Evolutionary conservation across 441 rosid species (phyloP).

Genomic region (Geranium incanum): DNA sequence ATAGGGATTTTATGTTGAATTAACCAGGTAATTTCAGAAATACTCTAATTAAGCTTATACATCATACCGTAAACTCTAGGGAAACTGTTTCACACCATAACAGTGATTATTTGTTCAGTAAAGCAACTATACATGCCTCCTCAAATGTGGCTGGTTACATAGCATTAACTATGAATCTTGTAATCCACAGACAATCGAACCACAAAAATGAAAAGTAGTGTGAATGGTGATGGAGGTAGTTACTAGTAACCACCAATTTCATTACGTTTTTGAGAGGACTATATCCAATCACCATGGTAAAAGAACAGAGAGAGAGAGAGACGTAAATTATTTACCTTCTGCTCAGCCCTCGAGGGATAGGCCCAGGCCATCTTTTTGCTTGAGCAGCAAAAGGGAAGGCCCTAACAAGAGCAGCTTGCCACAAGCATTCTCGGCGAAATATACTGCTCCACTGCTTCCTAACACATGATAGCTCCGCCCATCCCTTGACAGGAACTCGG

Average conservation of each 20-base stretch:
- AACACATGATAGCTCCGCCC: conserved; percentile 55
- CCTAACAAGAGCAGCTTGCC: conserved; percentile 68
- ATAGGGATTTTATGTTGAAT: not conserved
- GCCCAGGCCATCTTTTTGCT: conserved; percentile 72
- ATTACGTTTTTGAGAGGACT: not conserved
- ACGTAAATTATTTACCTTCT: conserved; percentile 36
- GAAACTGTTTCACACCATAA: not conserved
- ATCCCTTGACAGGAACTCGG: conserved; percentile 54
- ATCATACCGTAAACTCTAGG: not conserved
- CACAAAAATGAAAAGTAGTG: too few relatives aligned
- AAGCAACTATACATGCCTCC: not conserved
- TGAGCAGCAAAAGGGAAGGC: conserved; percentile 44
- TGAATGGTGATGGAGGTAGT: not conserved
- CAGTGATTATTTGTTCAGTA: not conserved
- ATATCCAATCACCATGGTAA: not conserved
- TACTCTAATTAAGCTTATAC: too few relatives aligned
- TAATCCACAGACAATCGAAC: too few relatives aligned
- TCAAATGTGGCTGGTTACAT: not conserved
- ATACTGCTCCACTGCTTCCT: conserved; percentile 63
- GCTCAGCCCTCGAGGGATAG: conserved; percentile 64
- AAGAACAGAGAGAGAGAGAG: not conserved
- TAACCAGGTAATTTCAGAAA: not conserved
- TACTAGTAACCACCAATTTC: not conserved
- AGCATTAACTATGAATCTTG: too few relatives aligned
- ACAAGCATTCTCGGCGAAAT: conserved; percentile 66